These are phyloP conservation scores for Lyophyllum atratum DNA, from an alignment of 768 basidiomycete genomes.

Conservation along the genomic window DNA sequence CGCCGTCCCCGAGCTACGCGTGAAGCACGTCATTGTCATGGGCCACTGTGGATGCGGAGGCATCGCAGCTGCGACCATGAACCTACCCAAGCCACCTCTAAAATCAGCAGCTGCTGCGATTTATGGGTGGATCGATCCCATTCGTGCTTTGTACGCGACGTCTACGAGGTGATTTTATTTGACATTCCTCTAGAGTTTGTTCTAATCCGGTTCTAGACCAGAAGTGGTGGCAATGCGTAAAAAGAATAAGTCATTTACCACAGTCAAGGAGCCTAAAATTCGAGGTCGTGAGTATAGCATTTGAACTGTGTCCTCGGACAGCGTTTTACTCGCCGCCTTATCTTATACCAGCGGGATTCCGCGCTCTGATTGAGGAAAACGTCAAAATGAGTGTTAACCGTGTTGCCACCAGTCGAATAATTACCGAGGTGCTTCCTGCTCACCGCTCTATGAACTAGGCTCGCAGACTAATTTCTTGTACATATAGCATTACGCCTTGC, in stretches of 20 bases:
- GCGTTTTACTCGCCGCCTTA: no score
- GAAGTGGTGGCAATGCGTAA: slow-evolving; percentile 12
- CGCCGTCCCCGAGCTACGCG: slow-evolving; percentile 15
- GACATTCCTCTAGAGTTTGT: background rate
- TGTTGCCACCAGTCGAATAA: slow-evolving; percentile 27
- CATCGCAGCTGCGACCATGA: slow-evolving; percentile 18
- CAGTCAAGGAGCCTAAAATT: slow-evolving; percentile 12
- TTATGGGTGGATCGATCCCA: slow-evolving; percentile 23
- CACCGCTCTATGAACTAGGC: background rate
- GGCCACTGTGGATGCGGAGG: slow-evolving; percentile 23
- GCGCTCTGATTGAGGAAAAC: slow-evolving; percentile 23
- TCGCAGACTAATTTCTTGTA: background rate
- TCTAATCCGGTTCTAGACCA: background rate
- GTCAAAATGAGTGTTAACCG: slow-evolving; percentile 26
- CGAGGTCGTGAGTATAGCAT: slow-evolving; percentile 17
- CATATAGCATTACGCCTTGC: background rate
- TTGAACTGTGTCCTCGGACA: background rate
- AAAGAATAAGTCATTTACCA: slow-evolving; percentile 7
- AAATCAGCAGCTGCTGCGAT: slow-evolving; percentile 11
- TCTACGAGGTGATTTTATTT: slow-evolving; percentile 17
- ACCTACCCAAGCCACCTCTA: slow-evolving; percentile 6
- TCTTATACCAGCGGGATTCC: slow-evolving; percentile 19
- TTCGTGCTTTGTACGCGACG: slow-evolving; percentile 19
- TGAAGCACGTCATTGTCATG: slow-evolving; percentile 24
- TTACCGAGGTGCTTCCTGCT: slow-evolving; percentile 26